Evolutionary conservation across 106 monocot genomes (phyloP).

Genomic region (Cymbidium sinense): DNA sequence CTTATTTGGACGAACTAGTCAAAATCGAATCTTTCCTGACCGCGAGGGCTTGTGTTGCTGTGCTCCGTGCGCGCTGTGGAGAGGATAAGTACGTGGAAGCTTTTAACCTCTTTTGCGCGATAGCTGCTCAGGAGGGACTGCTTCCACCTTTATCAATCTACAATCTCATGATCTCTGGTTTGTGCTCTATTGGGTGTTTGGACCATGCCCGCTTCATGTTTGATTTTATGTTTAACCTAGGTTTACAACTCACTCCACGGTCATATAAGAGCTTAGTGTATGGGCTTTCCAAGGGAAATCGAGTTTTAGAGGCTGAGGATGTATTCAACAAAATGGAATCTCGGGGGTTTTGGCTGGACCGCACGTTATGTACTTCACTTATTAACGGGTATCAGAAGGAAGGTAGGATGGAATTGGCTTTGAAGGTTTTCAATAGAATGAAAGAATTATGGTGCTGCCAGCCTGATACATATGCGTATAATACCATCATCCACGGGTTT

Average conservation of each 20-base stretch:
- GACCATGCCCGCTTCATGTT: conserved; percentile 12
- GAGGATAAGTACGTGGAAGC: neutral
- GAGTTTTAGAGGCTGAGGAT: conserved; percentile 9
- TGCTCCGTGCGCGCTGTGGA: conserved; percentile 3
- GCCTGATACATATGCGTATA: conserved; percentile 35
- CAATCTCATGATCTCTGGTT: conserved; percentile 1
- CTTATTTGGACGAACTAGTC: neutral
- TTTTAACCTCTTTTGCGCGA: conserved; percentile 6
- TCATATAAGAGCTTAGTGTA: conserved; percentile 1
- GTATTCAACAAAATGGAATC: conserved; percentile 7
- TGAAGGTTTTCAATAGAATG: conserved; percentile 8
- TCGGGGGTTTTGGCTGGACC: conserved; percentile 1
- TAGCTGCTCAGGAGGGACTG: conserved; percentile 2
- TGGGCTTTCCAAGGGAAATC: neutral
- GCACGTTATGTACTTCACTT: neutral
- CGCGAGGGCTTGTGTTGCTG: neutral
- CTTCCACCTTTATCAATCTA: conserved; percentile 6
- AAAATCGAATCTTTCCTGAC: neutral
- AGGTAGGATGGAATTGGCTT: conserved; percentile 6
- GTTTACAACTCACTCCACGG: neutral
- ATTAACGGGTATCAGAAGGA: conserved; percentile 9
- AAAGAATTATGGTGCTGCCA: neutral
- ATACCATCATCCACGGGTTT: conserved; percentile 27
- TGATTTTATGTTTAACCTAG: conserved; percentile 4
- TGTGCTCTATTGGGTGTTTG: conserved; percentile 2